Conservation (phyloP, 805 yeast species). For the Candida argentea region DNA sequence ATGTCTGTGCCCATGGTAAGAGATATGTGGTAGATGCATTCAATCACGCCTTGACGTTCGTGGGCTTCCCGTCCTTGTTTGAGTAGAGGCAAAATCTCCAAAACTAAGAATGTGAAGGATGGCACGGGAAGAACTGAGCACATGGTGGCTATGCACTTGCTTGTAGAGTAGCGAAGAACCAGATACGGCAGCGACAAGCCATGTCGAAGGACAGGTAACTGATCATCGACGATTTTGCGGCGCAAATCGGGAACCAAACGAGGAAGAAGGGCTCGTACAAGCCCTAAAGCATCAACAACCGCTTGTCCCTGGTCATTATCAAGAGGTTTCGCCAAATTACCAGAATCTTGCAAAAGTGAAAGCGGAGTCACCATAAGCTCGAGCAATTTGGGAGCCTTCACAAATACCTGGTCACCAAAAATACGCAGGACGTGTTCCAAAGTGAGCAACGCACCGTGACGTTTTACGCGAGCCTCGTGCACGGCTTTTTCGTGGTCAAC, state of each 20-base stretch:
- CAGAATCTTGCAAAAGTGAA: constrained; percentile 19
- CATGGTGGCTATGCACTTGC: constrained; percentile 77
- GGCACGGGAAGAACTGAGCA: constrained; percentile 58
- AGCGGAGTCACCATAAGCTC: constrained; percentile 61
- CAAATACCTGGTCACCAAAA: constrained; percentile 48
- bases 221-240: constrained; percentile 33
- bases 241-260: constrained; percentile 41
- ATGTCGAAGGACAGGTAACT: constrained; percentile 36
- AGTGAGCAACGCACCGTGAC: constrained; percentile 74
- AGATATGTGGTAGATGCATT: constrained; percentile 79
- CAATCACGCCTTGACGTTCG: constrained; percentile 90
- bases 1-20: constrained; percentile 79
- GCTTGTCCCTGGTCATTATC: constrained; percentile 58
- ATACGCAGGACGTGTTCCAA: constrained; percentile 46
- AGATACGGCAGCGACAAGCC: constrained; percentile 60
- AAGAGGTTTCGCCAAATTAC: constrained; percentile 16
- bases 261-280: constrained; percentile 65
- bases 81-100: constrained; percentile 66
- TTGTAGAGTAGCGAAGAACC: constrained; percentile 81
- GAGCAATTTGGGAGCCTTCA: constrained; percentile 54
- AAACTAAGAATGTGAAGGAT: constrained; percentile 74
- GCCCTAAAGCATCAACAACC: constrained; percentile 78
- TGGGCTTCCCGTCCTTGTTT: constrained; percentile 60
- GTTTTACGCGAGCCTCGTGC: constrained; percentile 66
- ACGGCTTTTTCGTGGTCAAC: constrained; percentile 53